phyloP scores from a whole-genome alignment of 1,139 yeast species.

The Zhuliangozyma parablackwelliae region DNA sequence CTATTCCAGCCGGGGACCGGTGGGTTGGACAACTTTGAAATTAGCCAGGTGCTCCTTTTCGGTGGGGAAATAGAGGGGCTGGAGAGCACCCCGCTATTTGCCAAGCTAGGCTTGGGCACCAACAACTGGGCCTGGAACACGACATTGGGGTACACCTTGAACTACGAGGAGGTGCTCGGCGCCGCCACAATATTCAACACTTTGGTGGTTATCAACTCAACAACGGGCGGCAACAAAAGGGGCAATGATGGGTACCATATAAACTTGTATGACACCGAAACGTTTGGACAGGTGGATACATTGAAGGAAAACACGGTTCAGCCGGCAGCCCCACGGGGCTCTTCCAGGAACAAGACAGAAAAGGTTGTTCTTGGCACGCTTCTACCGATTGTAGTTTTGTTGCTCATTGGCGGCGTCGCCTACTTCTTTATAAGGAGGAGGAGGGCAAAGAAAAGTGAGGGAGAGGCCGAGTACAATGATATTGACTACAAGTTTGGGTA shows the following conservation, averaged over 20 bases:
- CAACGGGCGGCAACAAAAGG: slow-evolving; percentile 10
- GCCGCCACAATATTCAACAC: slow-evolving; percentile 44
- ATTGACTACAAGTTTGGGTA: slow-evolving; percentile 35
- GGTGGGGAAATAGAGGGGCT: slow-evolving; percentile 29
- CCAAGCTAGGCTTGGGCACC: slow-evolving; percentile 19
- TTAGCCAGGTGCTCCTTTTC: slow-evolving; percentile 27
- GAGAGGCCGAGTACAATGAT: slow-evolving; percentile 22
- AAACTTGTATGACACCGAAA: slow-evolving; percentile 21
- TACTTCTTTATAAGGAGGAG: slow-evolving; percentile 19
- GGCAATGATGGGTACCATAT: slow-evolving; percentile 16
- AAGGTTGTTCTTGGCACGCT: slow-evolving; percentile 30
- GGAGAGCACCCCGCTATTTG: slow-evolving; percentile 18
- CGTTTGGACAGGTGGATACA: slow-evolving; percentile 18
- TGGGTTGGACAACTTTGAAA: slow-evolving; percentile 16
- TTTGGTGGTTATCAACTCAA: slow-evolving; percentile 29
- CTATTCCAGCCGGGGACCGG: slow-evolving; percentile 25
- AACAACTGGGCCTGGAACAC: slow-evolving; percentile 34
- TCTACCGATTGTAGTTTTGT: slow-evolving; percentile 25
- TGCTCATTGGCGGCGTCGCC: slow-evolving; percentile 13
- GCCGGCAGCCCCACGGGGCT: not conserved
- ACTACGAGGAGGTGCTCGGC: slow-evolving; percentile 26
- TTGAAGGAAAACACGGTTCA: slow-evolving; percentile 11
- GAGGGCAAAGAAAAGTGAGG: slow-evolving; percentile 14
- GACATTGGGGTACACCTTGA: slow-evolving; percentile 9
- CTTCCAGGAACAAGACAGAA: slow-evolving; percentile 9